Conservation (phyloP, 257 asterid species). For the Sherardia arvensis region DNA sequence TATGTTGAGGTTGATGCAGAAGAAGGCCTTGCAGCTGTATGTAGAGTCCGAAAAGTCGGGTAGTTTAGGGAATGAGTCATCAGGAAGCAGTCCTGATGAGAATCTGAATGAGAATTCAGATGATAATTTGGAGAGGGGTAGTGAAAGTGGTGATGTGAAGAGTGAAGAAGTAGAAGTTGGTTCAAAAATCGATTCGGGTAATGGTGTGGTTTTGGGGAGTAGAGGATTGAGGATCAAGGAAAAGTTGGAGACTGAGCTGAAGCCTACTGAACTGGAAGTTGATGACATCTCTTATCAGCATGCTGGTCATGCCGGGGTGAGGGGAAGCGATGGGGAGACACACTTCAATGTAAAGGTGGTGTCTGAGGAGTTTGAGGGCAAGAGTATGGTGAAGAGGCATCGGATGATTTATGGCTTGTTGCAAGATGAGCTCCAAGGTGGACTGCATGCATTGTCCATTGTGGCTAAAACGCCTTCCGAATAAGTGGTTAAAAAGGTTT, state of each 20-base stretch:
- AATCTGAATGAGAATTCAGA: slow-evolving; percentile 15
- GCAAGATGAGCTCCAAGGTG: slow-evolving; percentile 74
- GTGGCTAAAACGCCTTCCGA: slow-evolving; percentile 73
- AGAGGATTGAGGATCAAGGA: slow-evolving; percentile 60
- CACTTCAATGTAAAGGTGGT: slow-evolving; percentile 73
- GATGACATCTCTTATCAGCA: slow-evolving; percentile 87
- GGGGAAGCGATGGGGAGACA: slow-evolving; percentile 75
- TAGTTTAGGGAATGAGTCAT: slow-evolving; percentile 8
- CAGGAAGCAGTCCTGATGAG: slow-evolving; percentile 13
- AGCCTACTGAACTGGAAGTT: slow-evolving; percentile 40
- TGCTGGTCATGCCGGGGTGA: slow-evolving; percentile 69
- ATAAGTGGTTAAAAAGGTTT: slow-evolving; percentile 20
- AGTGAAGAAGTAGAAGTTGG: slow-evolving; percentile 1
- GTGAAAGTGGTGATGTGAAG: slow-evolving; percentile 15
- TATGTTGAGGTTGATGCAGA: slow-evolving; percentile 85
- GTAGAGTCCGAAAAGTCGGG: slow-evolving; percentile 40
- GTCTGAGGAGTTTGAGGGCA: slow-evolving; percentile 67
- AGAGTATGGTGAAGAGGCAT: slow-evolving; percentile 93
- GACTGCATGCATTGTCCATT: slow-evolving; percentile 68
- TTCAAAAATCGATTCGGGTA: slow-evolving; percentile 10
- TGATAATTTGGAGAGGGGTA: slow-evolving; percentile 15
- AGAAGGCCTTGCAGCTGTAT: slow-evolving; percentile 59
- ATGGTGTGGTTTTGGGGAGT: slow-evolving; percentile 33
- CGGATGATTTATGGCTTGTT: slow-evolving; percentile 57
- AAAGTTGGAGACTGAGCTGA: slow-evolving; percentile 42